These are phyloP conservation scores for Withania somnifera DNA, from an alignment of 305 asterid genomes.

Conservation along the genomic window DNA sequence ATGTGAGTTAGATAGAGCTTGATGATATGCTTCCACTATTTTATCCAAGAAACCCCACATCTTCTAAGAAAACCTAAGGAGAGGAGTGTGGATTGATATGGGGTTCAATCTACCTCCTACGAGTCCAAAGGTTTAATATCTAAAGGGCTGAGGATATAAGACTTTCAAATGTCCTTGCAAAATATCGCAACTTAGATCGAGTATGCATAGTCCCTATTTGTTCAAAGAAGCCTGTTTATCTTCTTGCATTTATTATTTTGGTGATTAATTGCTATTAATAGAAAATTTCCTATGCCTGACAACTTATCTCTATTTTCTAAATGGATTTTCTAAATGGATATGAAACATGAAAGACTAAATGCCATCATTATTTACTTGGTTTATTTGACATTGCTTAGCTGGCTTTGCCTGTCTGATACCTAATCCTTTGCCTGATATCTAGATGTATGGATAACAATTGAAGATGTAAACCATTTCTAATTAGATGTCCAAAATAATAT, in stretches of 20 bases:
- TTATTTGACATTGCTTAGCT: background rate
- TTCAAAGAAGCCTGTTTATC: background rate
- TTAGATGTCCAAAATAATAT: background rate
- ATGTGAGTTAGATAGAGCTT: too few relatives aligned
- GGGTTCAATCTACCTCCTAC: too few relatives aligned
- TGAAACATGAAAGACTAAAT: background rate
- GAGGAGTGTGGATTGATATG: too few relatives aligned
- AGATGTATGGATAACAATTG: background rate
- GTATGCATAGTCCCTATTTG: constrained; percentile 30
- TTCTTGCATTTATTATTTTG: background rate
- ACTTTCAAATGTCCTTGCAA: too few relatives aligned
- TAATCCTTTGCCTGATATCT: background rate
- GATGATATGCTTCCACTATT: too few relatives aligned
- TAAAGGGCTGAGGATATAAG: too few relatives aligned
- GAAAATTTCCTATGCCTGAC: background rate
- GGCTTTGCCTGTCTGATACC: background rate
- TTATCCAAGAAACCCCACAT: too few relatives aligned
- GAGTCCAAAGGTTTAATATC: too few relatives aligned
- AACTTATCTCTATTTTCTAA: background rate
- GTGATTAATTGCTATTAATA: background rate
- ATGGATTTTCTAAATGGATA: background rate
- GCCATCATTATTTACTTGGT: background rate
- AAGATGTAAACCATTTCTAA: background rate
- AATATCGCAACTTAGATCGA: constrained; percentile 58
- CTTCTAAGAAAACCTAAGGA: too few relatives aligned